These are phyloP conservation scores for Aspergillus candidus DNA, from an alignment of 2,329 filamentous ascomycete species.

Conservation along the genomic window DNA sequence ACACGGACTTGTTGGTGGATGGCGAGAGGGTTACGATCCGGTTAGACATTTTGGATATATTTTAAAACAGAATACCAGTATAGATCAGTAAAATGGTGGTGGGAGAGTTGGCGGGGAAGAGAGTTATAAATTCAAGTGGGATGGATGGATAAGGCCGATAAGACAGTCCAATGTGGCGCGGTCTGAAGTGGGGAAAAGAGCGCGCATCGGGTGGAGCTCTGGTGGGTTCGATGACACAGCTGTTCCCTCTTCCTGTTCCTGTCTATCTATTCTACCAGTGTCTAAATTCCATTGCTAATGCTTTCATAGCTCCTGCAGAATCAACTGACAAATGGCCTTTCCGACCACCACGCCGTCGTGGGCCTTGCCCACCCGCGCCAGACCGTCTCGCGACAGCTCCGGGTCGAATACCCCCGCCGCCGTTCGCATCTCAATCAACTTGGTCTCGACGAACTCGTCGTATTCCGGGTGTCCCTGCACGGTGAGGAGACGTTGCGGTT, in stretches of 20 bases:
- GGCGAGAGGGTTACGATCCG: slow-evolving; percentile 67
- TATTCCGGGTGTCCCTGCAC: slow-evolving; percentile 49
- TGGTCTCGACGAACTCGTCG: slow-evolving; percentile 32
- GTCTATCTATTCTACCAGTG: neutral
- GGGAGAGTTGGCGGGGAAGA: too few species aligned
- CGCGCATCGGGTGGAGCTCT: too few species aligned
- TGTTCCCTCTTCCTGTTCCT: neutral
- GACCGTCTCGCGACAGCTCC: slow-evolving; percentile 16
- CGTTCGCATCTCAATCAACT: slow-evolving; percentile 22
- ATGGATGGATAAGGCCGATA: too few species aligned
- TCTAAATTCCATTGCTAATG: too few species aligned
- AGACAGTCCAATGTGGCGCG: too few species aligned
- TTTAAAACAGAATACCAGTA: too few species aligned
- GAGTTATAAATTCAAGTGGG: too few species aligned
- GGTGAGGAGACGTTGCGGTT: slow-evolving; percentile 34
- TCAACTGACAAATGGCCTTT: slow-evolving; percentile 15
- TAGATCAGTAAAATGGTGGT: too few species aligned
- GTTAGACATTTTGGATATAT: slow-evolving; percentile 18
- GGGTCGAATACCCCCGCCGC: slow-evolving; percentile 18
- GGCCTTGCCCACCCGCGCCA: slow-evolving; percentile 12
- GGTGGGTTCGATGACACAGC: too few species aligned
- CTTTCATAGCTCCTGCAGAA: slow-evolving; percentile 3
- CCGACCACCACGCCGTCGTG: slow-evolving; percentile 21
- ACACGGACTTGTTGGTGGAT: slow-evolving; percentile 73
- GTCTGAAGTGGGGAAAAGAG: too few species aligned